phyloP scores from a whole-genome alignment of 2,329 filamentous ascomycete species.

The Hypoxylon sp. region DNA sequence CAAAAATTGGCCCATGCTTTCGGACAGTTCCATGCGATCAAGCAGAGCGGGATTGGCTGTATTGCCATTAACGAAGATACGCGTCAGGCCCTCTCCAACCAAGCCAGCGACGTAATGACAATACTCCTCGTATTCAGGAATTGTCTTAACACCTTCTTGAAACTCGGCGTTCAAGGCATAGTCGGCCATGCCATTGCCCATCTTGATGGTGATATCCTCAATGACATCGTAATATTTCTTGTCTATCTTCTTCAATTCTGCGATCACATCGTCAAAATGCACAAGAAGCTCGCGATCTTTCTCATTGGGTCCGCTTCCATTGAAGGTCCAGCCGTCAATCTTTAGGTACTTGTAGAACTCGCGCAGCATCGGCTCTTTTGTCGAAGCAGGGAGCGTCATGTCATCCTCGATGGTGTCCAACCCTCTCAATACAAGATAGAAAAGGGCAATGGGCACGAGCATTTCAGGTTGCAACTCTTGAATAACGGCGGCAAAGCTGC shows the following conservation, averaged over 20 bases:
- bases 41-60: conserved; percentile 89
- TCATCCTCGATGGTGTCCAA: conserved; percentile 99
- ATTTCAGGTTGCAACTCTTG: conserved; percentile 96
- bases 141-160: conserved; percentile 82
- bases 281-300: conserved; percentile 94
- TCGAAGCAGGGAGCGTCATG: conserved; percentile 86
- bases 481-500: conserved; percentile 94
- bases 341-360: conserved; percentile 85
- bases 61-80: conserved; percentile 87
- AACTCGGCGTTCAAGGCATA: conserved; percentile 88
- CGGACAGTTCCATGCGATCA: conserved; percentile 83
- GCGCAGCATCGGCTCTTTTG: conserved; percentile 89
- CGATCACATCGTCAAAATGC: conserved; percentile 89
- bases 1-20: conserved; percentile 97
- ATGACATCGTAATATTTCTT: conserved; percentile 87
- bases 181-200: conserved; percentile 99
- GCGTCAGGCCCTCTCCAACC: conserved; percentile 94
- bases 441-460: conserved; percentile 87
- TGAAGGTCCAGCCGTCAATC: conserved; percentile 90
- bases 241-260: conserved; percentile 91
- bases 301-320: conserved; percentile 88
- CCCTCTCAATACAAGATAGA: conserved; percentile 93
- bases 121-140: conserved; percentile 94
- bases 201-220: conserved; percentile 90
- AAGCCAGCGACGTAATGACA: conserved; percentile 99